A percentile compares a stretch with the other conserved stretches of the same genome.
Evolutionary conservation across 2,329 filamentous ascomycete genomes (phyloP).

Genomic region (Xylaria sp.): DNA sequence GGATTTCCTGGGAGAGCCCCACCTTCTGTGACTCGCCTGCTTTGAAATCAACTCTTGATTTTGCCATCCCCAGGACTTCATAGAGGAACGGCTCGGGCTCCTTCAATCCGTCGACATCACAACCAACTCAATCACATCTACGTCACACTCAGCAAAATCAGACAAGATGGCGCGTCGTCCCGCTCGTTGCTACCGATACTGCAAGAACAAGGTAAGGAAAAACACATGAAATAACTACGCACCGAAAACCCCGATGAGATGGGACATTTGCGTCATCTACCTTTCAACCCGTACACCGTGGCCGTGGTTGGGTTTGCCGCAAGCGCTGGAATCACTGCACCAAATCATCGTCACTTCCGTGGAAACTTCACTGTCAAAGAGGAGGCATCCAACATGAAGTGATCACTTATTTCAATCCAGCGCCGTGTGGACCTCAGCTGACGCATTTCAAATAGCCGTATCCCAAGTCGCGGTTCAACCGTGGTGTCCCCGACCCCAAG

Average conservation of each 20-base stretch:
- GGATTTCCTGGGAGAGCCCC: slow-evolving; percentile 29
- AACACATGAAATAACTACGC: not conserved
- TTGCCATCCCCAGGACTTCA: slow-evolving; percentile 44
- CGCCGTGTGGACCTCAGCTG: slow-evolving; percentile 49
- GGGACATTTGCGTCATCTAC: slow-evolving; percentile 8
- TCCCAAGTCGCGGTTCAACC: slow-evolving; percentile 99
- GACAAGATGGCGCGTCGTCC: slow-evolving; percentile 99
- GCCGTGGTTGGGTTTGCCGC: not conserved
- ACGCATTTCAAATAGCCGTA: slow-evolving; percentile 81
- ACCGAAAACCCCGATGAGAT: slow-evolving; percentile 13
- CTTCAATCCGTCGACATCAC: slow-evolving; percentile 46
- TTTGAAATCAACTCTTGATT: slow-evolving; percentile 64
- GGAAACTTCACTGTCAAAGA: not conserved
- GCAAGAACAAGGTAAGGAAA: slow-evolving; percentile 97
- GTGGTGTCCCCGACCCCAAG: slow-evolving; percentile 89
- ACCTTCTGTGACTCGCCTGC: slow-evolving; percentile 51
- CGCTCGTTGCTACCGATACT: slow-evolving; percentile 99
- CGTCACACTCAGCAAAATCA: slow-evolving; percentile 61
- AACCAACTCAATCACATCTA: slow-evolving; percentile 50
- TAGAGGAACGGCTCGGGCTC: slow-evolving; percentile 46
- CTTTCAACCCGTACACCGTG: not conserved
- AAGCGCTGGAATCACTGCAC: slow-evolving; percentile 2
- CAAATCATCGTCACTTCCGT: not conserved
- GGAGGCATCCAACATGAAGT: not conserved
- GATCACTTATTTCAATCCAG: not conserved